Evolutionary conservation across 345 rosid genomes (phyloP).

Genomic region (Eutrema heterophyllum): DNA sequence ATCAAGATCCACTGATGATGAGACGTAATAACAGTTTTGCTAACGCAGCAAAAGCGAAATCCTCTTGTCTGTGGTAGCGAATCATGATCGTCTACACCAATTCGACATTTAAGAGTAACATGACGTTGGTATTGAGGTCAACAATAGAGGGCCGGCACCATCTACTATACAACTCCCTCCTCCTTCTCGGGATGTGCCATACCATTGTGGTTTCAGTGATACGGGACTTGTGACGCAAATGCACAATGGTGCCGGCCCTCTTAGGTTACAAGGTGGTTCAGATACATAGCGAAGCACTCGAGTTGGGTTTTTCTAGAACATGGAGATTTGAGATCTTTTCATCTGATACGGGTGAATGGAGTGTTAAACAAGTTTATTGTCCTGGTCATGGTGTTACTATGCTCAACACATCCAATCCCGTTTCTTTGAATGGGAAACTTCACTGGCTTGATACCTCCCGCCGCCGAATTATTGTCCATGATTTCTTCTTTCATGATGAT

Average conservation of each 20-base stretch:
- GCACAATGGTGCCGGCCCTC: not conserved
- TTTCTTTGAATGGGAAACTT: not conserved
- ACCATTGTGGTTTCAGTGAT: too few relatives aligned
- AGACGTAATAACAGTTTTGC: not conserved
- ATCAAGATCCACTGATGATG: not conserved
- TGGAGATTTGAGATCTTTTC: not conserved
- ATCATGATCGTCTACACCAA: slow-evolving; percentile 96
- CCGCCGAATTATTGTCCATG: not conserved
- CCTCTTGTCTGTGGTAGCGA: too few relatives aligned
- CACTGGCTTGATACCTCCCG: not conserved
- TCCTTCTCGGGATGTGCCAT: too few relatives aligned
- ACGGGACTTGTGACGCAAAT: not conserved
- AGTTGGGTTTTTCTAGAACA: too few relatives aligned
- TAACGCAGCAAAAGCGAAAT: too few relatives aligned
- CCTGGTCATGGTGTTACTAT: not conserved
- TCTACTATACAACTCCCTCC: not conserved
- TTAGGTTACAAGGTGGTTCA: slow-evolving; percentile 3
- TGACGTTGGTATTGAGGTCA: slow-evolving; percentile 72
- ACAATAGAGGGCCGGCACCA: too few relatives aligned
- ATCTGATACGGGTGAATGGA: not conserved
- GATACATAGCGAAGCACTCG: too few relatives aligned
- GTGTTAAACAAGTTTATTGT: not conserved
- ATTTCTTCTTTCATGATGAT: not conserved
- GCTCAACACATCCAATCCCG: not conserved
- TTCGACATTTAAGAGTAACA: slow-evolving; percentile 93